Evolutionary conservation across 106 monocot genomes (phyloP).

Genomic region (Dendrobium chrysotoxum): DNA sequence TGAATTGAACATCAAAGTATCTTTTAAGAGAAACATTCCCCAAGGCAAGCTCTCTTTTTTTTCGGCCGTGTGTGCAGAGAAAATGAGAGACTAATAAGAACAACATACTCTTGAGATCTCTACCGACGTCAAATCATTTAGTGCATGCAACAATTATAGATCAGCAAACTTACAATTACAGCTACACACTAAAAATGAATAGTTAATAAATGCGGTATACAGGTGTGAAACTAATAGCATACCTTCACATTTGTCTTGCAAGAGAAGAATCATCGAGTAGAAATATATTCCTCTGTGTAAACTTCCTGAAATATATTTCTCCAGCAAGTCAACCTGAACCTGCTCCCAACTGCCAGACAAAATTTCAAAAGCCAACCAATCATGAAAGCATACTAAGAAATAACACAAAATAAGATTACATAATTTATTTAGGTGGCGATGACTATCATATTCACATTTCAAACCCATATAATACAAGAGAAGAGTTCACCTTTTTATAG

Average conservation of each 20-base stretch:
- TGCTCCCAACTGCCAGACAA: constrained; percentile 87
- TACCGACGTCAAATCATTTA: too few species aligned
- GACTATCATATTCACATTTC: neutral
- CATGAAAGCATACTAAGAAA: neutral
- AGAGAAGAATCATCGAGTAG: constrained; percentile 52
- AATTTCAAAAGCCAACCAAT: constrained; percentile 22
- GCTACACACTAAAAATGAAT: neutral
- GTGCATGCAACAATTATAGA: too few species aligned
- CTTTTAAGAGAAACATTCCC: too few species aligned
- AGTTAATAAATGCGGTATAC: neutral
- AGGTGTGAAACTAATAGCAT: constrained; percentile 7
- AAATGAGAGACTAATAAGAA: too few species aligned
- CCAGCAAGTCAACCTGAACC: constrained; percentile 56
- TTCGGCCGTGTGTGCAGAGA: too few species aligned
- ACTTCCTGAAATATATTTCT: constrained; percentile 41
- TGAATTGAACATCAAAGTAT: too few species aligned
- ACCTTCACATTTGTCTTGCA: constrained; percentile 44
- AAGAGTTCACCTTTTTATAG: constrained; percentile 37
- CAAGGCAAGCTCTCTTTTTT: too few species aligned
- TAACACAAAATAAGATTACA: neutral
- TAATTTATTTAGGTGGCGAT: neutral
- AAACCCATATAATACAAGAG: neutral
- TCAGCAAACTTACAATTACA: neutral
- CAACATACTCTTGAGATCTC: too few species aligned
- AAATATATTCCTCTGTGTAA: constrained; percentile 40